phyloP scores from a whole-genome alignment of 345 rosid species.

The Odontarrhena argentea region DNA sequence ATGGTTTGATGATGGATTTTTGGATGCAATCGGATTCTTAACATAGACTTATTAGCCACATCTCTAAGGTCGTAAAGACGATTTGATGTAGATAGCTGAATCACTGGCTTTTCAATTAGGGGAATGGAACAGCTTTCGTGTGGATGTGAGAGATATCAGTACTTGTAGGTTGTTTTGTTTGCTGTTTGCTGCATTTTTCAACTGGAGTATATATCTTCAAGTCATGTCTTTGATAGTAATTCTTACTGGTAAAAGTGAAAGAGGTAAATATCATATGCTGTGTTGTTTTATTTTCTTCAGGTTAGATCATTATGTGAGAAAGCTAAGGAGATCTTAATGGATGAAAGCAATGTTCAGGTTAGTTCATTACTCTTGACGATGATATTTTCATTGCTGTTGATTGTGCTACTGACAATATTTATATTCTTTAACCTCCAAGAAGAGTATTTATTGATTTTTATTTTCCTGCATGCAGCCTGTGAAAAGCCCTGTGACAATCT shows the following conservation, averaged over 20 bases:
- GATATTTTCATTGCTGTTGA: constrained; percentile 10
- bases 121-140: background rate
- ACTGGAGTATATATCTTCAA: background rate
- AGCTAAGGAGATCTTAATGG: constrained; percentile 95
- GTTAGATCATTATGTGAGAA: constrained; percentile 87
- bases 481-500: constrained; percentile 91
- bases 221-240: constrained; percentile 4
- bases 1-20: constrained; percentile 30
- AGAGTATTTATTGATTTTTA: constrained; percentile 4
- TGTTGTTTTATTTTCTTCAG: constrained; percentile 42
- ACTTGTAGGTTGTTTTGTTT: constrained; percentile 5
- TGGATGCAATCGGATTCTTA: constrained; percentile 26
- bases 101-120: constrained; percentile 13
- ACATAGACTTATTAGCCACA: constrained; percentile 14
- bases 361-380: constrained; percentile 9
- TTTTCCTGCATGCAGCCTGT: constrained; percentile 63
- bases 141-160: constrained; percentile 7
- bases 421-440: background rate
- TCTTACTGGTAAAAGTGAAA: constrained; percentile 2
- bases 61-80: constrained; percentile 24
- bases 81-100: constrained; percentile 25
- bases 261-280: constrained; percentile 4
- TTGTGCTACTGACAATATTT: constrained; percentile 18
- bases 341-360: constrained; percentile 99
- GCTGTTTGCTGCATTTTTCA: constrained; percentile 10